Evolutionary conservation across 306 rosid species (phyloP).

Genomic region (Cicer chorassanicum): DNA sequence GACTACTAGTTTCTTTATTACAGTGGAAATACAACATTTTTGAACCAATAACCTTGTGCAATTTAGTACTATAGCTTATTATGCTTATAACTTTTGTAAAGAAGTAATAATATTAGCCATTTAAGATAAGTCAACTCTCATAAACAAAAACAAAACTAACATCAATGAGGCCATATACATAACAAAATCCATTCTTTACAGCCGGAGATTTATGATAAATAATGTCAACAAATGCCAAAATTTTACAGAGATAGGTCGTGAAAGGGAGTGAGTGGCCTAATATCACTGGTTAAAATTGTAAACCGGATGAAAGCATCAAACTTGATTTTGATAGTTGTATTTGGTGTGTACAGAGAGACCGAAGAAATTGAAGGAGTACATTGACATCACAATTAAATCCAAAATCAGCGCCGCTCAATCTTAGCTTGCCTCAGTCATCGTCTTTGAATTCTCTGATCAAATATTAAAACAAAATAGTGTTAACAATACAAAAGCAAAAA

Average conservation of each 20-base stretch:
- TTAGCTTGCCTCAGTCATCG: conserved; percentile 66
- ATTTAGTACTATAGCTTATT: background rate
- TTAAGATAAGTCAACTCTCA: background rate
- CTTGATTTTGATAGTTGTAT: conserved; percentile 37
- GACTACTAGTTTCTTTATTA: background rate
- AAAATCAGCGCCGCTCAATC: conserved; percentile 47
- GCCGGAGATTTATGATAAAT: conserved; percentile 4
- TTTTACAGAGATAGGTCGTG: conserved; percentile 34
- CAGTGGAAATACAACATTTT: background rate
- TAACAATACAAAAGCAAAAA: conserved; percentile 18
- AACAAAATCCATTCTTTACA: conserved; percentile 18
- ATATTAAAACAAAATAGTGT: conserved; percentile 35
- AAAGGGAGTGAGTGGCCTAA: conserved; percentile 30
- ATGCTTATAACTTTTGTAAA: background rate
- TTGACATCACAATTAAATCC: conserved; percentile 41
- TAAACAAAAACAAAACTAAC: background rate
- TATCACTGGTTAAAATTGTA: conserved; percentile 30
- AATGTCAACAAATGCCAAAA: conserved; percentile 32
- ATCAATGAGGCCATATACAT: conserved; percentile 2
- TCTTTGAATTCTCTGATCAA: conserved; percentile 89
- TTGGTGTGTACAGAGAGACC: conserved; percentile 43
- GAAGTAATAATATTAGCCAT: background rate
- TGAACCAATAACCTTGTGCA: conserved; percentile 3
- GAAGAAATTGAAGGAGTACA: conserved; percentile 42
- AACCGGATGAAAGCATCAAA: conserved; percentile 39